Percentiles rank a stretch among this genome's conserved stretches.
Conservation (phyloP, 257 asterid species). For the Osmanthus fragrans region DNA sequence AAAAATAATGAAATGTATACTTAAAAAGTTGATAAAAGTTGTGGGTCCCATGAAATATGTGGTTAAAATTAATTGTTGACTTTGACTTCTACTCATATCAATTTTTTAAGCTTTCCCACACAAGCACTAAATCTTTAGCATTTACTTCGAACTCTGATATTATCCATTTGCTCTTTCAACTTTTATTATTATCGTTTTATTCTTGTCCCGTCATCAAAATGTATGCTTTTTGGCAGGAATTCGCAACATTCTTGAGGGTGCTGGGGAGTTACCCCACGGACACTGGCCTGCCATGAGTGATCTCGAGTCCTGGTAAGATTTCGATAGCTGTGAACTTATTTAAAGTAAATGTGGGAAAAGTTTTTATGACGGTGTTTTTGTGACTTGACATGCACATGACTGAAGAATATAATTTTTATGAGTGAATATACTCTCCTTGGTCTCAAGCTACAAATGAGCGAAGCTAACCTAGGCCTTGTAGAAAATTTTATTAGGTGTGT, state of each 20-base stretch:
- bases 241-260: conserved; percentile 89
- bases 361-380: not conserved
- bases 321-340: not conserved
- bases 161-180: not conserved
- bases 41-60: too few relatives aligned
- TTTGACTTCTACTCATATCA: too few relatives aligned
- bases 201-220: not conserved
- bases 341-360: not conserved
- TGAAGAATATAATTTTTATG: not conserved
- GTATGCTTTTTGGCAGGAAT: conserved; percentile 62
- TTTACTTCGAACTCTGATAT: too few relatives aligned
- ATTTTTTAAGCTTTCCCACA: too few relatives aligned
- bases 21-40: too few relatives aligned
- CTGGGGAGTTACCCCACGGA: conserved; percentile 97
- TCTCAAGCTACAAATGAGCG: not conserved
- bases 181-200: not conserved
- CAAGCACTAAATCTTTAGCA: too few relatives aligned
- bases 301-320: conserved; percentile 33
- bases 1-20: too few relatives aligned
- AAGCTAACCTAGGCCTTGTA: not conserved
- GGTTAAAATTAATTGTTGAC: too few relatives aligned
- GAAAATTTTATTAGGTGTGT: not conserved
- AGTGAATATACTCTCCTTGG: not conserved
- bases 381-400: not conserved
- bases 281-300: conserved; percentile 58